Percentiles rank a stretch among this genome's conserved stretches.
phyloP scores from a whole-genome alignment of 2,329 filamentous ascomycete genomes.

The Colletotrichum musicola region DNA sequence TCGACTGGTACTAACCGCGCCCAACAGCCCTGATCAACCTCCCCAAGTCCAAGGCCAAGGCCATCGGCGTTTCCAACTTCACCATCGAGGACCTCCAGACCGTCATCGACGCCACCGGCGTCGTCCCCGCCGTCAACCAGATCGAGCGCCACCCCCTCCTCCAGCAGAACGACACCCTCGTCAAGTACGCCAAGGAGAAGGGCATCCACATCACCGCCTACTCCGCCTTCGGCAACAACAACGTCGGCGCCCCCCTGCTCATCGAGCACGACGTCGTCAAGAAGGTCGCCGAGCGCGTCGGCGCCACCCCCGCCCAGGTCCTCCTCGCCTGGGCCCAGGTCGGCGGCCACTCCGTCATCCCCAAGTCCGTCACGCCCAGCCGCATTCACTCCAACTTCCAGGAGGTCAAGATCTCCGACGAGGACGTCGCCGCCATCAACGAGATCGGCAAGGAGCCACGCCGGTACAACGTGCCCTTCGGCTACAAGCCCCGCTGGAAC shows the following conservation, averaged over 20 bases:
- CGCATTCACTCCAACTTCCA: conserved; percentile 79
- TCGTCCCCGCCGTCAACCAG: conserved; percentile 74
- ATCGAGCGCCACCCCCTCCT: conserved; percentile 77
- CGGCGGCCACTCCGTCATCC: conserved; percentile 77
- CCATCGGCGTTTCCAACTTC: conserved; percentile 82
- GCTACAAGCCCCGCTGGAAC: conserved; percentile 61
- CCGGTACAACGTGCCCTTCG: conserved; percentile 60
- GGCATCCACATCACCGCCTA: conserved; percentile 76
- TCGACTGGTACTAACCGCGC: background rate
- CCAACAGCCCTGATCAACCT: conserved; percentile 64
- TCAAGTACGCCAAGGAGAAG: conserved; percentile 72
- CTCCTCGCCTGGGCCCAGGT: conserved; percentile 70
- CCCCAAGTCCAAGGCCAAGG: conserved; percentile 70
- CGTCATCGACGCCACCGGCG: conserved; percentile 68
- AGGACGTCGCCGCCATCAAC: conserved; percentile 71
- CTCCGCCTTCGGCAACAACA: conserved; percentile 66
- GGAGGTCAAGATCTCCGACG: conserved; percentile 71
- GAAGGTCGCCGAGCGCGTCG: conserved; percentile 64
- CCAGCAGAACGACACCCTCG: conserved; percentile 67
- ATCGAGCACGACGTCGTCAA: conserved; percentile 69
- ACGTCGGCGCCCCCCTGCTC: conserved; percentile 60
- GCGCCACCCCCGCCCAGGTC: conserved; percentile 58
- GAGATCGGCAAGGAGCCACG: conserved; percentile 67
- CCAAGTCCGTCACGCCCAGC: conserved; percentile 77
- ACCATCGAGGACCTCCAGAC: conserved; percentile 66